Evolutionary conservation across 2,329 filamentous ascomycete species (phyloP).

Genomic region (Ophiostoma sp.): DNA sequence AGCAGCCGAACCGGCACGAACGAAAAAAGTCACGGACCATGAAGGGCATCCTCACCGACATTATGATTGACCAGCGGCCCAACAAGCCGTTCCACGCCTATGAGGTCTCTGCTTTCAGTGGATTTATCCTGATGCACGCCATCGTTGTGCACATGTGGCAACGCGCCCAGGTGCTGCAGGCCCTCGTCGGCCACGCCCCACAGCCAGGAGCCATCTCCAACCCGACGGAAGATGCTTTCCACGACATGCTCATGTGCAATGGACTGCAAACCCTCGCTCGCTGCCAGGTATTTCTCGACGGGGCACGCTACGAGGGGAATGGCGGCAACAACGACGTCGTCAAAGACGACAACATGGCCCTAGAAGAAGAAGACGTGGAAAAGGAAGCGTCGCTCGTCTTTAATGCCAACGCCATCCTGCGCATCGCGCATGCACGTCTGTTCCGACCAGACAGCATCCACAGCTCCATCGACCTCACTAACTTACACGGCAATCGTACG

Average conservation of each 20-base stretch:
- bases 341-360: no score
- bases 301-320: background rate
- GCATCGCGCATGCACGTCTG: background rate
- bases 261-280: background rate
- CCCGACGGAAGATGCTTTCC: background rate
- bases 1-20: no score
- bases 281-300: background rate
- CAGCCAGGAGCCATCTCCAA: background rate
- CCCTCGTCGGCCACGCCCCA: background rate
- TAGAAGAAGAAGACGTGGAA: background rate
- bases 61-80: background rate
- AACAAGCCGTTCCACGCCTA: background rate
- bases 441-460: background rate
- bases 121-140: background rate
- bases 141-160: background rate
- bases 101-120: background rate
- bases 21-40: background rate
- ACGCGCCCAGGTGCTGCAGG: background rate
- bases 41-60: background rate
- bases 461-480: background rate
- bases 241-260: background rate
- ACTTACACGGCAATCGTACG: background rate
- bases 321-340: no score
- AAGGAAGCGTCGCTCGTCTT: background rate
- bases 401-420: background rate